Evolutionary conservation across 805 yeast species (phyloP), one percentile per base, ranked within the genome.

Genomic region (Torulaspora quercuum): DNA sequence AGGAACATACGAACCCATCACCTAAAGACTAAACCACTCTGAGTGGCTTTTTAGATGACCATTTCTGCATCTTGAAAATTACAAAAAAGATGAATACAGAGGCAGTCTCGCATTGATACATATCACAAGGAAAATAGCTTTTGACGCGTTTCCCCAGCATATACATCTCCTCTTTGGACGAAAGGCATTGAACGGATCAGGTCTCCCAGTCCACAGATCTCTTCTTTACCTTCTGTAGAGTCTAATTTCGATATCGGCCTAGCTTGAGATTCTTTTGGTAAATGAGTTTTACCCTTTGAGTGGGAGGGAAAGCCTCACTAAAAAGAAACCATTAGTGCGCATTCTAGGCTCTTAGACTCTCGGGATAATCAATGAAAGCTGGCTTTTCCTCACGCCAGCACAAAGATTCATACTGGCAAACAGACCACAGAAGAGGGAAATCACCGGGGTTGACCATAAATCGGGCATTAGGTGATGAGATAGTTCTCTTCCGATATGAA

Each of bases 231-330:
- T 14, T 16, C 12, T 13, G n/a, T 13, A 9, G 12, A 10, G 13
- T 9, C 20, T 7, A 7, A 16, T 9, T n/a, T 26, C 20, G 29
- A n/a, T n/a, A n/a, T n/a, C n/a, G 15, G 29, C 13, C 19, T 10
- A 16, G 10, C 29, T 4, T 26, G 20, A 7, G 17, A 9, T 14
- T 18, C 28, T 15, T 17, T 29, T 18, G 33, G 45, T 42, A 32
- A 42, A 42, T 42, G 42, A 33, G 41, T 42, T 42, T 42, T 42
- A 17, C 45, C 41, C 42, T 30, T 40, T 24, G 13, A 15, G 26
- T 24, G 42, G 42, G 13, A 39, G 41, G 41, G 37, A 37, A 37
- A 37, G 9, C 25, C 39, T 33, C 42, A 25, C 45, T 42, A 22
- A 42, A 42, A 42, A 42, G 45, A 42, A 36, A 35, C 45, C 39